Evolutionary conservation across 2,329 filamentous ascomycete species (phyloP), one percentile per base, ranked within the genome.

Genomic region (Dactylellina sp.): DNA sequence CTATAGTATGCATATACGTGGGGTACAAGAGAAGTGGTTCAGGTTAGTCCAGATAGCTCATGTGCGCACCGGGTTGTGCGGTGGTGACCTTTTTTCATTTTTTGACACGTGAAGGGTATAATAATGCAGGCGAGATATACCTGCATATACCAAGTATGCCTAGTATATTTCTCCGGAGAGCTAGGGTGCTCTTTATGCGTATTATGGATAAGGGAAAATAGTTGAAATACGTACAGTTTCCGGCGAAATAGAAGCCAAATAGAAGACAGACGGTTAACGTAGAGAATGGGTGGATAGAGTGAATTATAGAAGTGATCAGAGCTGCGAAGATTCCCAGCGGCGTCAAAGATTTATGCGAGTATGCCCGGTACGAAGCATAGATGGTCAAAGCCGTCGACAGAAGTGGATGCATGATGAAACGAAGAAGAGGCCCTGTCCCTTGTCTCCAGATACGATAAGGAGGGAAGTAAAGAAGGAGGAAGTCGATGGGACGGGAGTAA

Each of bases 231-330:
- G 28, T 40, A 72, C 68, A 65, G 22, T 60, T 72, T 18, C 52
- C 68, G 22, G 32, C 53, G 18, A 72, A 46, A 24, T 72, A 72
- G 24, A 72, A 72, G 7, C 68, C 68, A 32, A 72, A 72, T 2
- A 72, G 25, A 6, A 72, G 37, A 14, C 60, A 55, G 1, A 72
- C 47, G 28, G 39, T 72, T 35, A 72, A 40, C 32, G 68, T 72
- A 7, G 91, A 91, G 89, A 92, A 97, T 2, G 94, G 94, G 81
- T 98, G 93, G n/a, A 93, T 83, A 14, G 93, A 92, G 81, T 99
- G 95, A 9, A 90, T 87, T 49, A 86, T 81, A 2, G 92, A 93
- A 2, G 93, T 96, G 46, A 90, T 78, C 3, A 85, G 84, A 2
- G 94, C 94, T 11, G 87, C 86, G 39, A 89, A 77, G 77, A 97